phyloP scores from a whole-genome alignment of 1,284 basidiomycete species.

The Papiliotrema laurentii region DNA sequence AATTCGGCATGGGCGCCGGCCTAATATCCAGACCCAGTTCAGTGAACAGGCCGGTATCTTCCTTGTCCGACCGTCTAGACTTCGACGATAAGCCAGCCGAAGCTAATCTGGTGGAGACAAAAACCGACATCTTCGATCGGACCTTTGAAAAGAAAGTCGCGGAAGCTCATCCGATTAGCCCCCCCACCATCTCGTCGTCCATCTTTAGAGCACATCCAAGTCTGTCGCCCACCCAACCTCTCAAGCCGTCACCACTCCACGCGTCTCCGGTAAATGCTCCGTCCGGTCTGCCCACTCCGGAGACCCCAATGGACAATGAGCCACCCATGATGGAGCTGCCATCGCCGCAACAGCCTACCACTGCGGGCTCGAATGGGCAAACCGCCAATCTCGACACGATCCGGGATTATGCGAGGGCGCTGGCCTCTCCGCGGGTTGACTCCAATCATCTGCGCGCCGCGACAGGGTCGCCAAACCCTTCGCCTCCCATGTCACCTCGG shows the following conservation, averaged over 20 bases:
- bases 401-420: slow-evolving; percentile 15
- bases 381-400: slow-evolving; percentile 29
- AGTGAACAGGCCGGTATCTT: slow-evolving; percentile 6
- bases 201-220: too few species aligned
- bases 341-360: slow-evolving; percentile 1
- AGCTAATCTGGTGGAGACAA: slow-evolving; percentile 1
- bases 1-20: slow-evolving; percentile 27
- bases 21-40: slow-evolving; percentile 8
- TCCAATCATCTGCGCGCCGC: neutral
- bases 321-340: slow-evolving; percentile 9
- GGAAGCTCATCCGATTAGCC: neutral
- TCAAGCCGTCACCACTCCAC: slow-evolving; percentile 33
- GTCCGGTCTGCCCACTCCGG: slow-evolving; percentile 12
- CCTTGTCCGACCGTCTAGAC: neutral
- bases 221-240: slow-evolving; percentile 16
- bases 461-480: neutral
- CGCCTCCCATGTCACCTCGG: slow-evolving; percentile 23
- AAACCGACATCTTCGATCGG: slow-evolving; percentile 5
- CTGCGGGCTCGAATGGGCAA: neutral
- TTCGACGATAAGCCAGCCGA: slow-evolving; percentile 8
- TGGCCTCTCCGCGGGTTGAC: slow-evolving; percentile 3
- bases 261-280: slow-evolving; percentile 21
- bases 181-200: neutral
- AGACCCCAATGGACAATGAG: slow-evolving; percentile 7
- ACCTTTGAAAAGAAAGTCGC: neutral